Evolutionary conservation across 2,329 filamentous ascomycete genomes (phyloP), one percentile per base, ranked within the genome.

Genomic region (Colletotrichum ledebouriae): DNA sequence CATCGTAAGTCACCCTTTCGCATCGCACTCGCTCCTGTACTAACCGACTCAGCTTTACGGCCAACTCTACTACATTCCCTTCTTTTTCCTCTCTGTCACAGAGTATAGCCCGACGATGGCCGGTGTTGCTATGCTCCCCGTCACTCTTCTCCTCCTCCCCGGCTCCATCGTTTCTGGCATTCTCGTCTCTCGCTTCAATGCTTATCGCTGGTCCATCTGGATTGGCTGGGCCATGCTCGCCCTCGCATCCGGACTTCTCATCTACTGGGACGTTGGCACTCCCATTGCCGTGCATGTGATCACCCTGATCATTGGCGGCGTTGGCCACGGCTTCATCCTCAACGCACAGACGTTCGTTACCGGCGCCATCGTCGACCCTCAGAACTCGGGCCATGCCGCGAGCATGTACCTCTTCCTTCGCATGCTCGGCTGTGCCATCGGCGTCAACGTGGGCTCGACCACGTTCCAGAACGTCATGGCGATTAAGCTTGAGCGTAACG

Each of bases 141-240:
- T 76, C 20, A 76, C 73, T 3, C 72, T 75, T 33, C 70, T 77
- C 4, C 73, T 79, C 0, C 73, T 79, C 3, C 73, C 75, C 0
- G 73, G 74, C 1, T 78, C 76, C 37, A 79, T 80, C 61, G 63
- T 80, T 37, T 73, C 74, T 17, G 75, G 74, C 9, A 53, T 76
- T 15, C 55, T 78, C 3, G 75, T 78, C 2, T 75, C 78, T 2
- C 74, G 75, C 2, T 73, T 74, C 47, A 78, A 78, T 37, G 75
- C 71, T 58, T 80, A 76, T 71, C 78, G 80, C 34, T 80, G 78
- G 78, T 73, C 79, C 13, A 77, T 81, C 64, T 78, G 77, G 73
- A 65, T 74, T 47, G 80, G 80, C 17, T 82, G 80, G 78, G 71
- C 75, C 11, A 39, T 70, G 10, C 62, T 69, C 25, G 34, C 47